A percentile compares a stretch with the other conserved stretches of the same genome.
Evolutionary conservation across 202 grass and related monocot genomes (phyloP).

Genomic region (Dendrocalamus latiflorus): DNA sequence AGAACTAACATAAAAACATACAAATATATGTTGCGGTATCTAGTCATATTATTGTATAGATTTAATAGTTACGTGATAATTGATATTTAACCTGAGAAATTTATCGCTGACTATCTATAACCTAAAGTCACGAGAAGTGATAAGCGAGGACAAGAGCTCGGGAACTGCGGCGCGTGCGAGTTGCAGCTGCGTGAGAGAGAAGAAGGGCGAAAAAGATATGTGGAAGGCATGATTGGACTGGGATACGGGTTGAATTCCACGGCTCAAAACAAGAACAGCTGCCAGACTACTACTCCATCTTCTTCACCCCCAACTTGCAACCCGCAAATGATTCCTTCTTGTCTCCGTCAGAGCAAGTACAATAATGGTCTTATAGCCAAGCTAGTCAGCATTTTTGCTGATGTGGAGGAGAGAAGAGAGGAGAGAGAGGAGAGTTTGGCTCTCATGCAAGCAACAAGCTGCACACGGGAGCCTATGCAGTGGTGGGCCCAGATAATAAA

Average conservation of each 20-base stretch:
- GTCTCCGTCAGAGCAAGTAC: too few species aligned
- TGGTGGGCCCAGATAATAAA: too few species aligned
- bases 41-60: too few species aligned
- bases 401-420: too few species aligned
- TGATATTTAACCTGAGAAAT: not conserved
- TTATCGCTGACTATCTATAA: not conserved
- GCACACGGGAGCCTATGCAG: too few species aligned
- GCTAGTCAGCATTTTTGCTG: too few species aligned
- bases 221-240: not conserved
- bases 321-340: conserved; percentile 16
- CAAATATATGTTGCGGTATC: too few species aligned
- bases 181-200: not conserved
- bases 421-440: too few species aligned
- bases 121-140: not conserved
- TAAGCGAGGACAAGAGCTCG: not conserved
- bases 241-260: conserved; percentile 1
- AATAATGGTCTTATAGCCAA: too few species aligned
- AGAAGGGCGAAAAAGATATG: not conserved
- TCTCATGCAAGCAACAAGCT: too few species aligned
- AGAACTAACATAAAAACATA: too few species aligned
- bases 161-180: not conserved
- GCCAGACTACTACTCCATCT: not conserved
- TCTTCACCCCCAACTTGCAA: not conserved
- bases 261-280: conserved; percentile 8
- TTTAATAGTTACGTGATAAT: too few species aligned